Evolutionary conservation across 495 filamentous ascomycete genomes (phyloP), one percentile per base, ranked within the genome.

Genomic region (Penicillium dipodomyicola): DNA sequence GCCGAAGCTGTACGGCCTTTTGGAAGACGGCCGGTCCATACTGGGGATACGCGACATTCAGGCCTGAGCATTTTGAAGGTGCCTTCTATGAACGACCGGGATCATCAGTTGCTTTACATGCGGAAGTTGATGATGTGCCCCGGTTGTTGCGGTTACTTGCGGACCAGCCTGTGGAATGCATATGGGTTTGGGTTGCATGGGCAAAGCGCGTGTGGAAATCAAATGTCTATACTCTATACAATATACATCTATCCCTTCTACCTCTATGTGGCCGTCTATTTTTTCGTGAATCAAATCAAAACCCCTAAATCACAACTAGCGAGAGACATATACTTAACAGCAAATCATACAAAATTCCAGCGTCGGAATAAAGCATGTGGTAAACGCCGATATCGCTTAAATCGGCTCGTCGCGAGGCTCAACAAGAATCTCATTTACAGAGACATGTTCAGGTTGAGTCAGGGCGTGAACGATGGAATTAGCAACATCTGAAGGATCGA

Each of bases 381-480:
- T 17, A 17, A 39, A 29, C 7, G 35, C 3, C 30, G 15, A 29
- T 14, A 54, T 27, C 32, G 33, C 23, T 60, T 67, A 88, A 59
- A 87, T 87, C 33, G 86, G 85, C 72, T 89, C 85, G 65, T 88
- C 85, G 40, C 86, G 70, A 1, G 86, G 85, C 72, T 89, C 86
- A 67, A 89, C 84, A 72, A 89, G 60, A 27, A 89, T 77, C 70
- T 89, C 86, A 62, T 89, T 89, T 0, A 89, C 81, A 55, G 85
- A 81, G 19, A 89, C 84, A 71, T 88, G 79, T 42, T 77, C 73
- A 5, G 85, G 86, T 68, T 88, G 85, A 15, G 71, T 72, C 43
- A 88, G 63, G 2, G 84, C 86, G 65, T 83, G 85, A 5, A 88
- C 74, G 67, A 89, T 86, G 37, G 82, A 77, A 25, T 75, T 75